Conservation (phyloP, 2,329 filamentous ascomycete genomes). For the Stagonosporopsis rhizophila region DNA sequence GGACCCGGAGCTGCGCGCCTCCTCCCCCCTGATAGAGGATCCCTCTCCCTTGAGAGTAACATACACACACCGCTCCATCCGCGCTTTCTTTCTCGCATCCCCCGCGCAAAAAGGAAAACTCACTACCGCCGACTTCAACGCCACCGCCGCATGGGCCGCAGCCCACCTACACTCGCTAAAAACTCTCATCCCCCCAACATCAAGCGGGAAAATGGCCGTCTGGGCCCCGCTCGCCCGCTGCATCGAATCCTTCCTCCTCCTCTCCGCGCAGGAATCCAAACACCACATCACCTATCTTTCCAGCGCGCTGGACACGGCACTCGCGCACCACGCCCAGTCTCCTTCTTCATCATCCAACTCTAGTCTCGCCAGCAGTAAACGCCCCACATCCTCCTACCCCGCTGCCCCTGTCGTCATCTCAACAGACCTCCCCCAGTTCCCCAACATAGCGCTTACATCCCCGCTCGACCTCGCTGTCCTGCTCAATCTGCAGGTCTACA, state of each 20-base stretch:
- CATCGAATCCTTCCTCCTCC: conserved; percentile 28
- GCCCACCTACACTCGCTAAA: conserved; percentile 35
- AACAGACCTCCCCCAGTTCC: not conserved
- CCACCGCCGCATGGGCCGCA: conserved; percentile 34
- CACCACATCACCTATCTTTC: conserved; percentile 34
- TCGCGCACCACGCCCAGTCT: conserved; percentile 18
- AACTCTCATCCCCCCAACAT: conserved; percentile 17
- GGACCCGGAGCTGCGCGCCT: conserved; percentile 5
- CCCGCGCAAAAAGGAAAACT: conserved; percentile 17
- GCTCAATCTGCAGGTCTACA: conserved; percentile 33
- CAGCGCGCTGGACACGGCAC: conserved; percentile 23
- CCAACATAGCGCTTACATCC: not conserved
- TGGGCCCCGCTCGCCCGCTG: conserved; percentile 31
- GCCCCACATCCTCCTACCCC: conserved; percentile 5
- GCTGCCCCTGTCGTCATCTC: not conserved
- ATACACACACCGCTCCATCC: conserved; percentile 37
- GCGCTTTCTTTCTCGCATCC: conserved; percentile 29
- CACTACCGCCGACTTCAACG: conserved; percentile 20
- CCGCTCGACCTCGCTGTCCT: conserved; percentile 36
- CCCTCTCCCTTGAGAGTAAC: conserved; percentile 29
- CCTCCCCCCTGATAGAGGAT: not conserved
- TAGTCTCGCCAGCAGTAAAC: conserved; percentile 11
- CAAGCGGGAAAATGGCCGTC: conserved; percentile 17
- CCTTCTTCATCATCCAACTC: conserved; percentile 1
- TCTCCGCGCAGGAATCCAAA: conserved; percentile 24